These are phyloP conservation scores for Paecilomyces niveus DNA, from an alignment of 2,329 filamentous ascomycete species.

Conservation along the genomic window DNA sequence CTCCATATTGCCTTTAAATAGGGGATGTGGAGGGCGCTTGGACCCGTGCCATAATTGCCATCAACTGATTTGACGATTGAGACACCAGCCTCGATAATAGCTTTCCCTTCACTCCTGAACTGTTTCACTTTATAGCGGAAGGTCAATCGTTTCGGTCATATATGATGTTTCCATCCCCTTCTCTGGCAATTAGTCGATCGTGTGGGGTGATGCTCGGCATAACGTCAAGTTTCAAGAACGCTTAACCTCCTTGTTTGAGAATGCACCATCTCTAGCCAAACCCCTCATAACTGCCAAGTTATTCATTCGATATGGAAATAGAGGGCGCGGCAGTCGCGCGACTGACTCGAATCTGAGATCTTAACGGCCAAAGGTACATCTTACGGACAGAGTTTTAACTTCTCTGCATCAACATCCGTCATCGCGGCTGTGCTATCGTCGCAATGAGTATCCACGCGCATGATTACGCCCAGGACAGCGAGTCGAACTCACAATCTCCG, in stretches of 20 bases:
- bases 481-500: constrained; percentile 8
- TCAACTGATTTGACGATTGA: background rate
- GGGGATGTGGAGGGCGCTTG: background rate
- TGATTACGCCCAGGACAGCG: constrained; percentile 22
- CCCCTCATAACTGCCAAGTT: background rate
- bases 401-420: background rate
- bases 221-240: background rate
- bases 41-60: background rate
- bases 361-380: background rate
- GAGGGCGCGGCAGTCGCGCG: background rate
- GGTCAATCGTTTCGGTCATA: background rate
- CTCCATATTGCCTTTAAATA: background rate
- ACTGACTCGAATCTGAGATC: background rate
- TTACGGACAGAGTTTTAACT: background rate
- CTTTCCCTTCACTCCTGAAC: background rate
- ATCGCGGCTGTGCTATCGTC: background rate
- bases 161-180: background rate
- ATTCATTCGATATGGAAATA: background rate
- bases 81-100: background rate
- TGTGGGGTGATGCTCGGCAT: background rate
- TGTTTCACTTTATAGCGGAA: background rate
- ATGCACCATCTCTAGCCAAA: background rate
- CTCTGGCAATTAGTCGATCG: background rate
- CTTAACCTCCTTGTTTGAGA: background rate
- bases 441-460: constrained; percentile 26